Evolutionary conservation across 1,139 yeast genomes (phyloP).

Genomic region (Nakaseomyces bracarensis): DNA sequence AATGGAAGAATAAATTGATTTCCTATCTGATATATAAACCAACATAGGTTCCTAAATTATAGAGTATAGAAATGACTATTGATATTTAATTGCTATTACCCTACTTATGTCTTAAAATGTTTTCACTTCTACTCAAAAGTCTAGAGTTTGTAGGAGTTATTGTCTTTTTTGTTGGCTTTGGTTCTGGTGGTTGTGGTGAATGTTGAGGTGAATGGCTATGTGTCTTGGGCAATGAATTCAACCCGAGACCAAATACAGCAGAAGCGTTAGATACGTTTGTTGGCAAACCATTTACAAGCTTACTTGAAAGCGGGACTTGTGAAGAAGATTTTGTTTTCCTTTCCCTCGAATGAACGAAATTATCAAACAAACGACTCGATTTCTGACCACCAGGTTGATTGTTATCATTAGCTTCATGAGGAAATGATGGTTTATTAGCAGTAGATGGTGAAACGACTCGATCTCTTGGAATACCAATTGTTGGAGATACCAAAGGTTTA

Average conservation of each 20-base stretch:
- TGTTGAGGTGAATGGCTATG: conserved; percentile 12
- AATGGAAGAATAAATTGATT: conserved; percentile 1
- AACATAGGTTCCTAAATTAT: neutral
- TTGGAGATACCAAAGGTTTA: neutral
- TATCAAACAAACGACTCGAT: conserved; percentile 29
- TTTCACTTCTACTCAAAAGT: conserved; percentile 42
- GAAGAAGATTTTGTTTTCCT: conserved; percentile 19
- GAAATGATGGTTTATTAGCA: neutral
- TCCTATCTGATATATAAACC: neutral
- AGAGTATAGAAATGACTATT: conserved; percentile 3
- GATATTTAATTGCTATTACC: neutral
- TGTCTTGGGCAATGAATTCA: conserved; percentile 8
- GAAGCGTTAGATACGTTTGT: conserved; percentile 10
- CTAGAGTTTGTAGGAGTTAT: conserved; percentile 52
- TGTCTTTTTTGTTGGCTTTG: conserved; percentile 21
- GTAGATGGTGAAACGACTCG: conserved; percentile 7
- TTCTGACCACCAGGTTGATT: conserved; percentile 3
- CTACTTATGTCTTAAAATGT: conserved; percentile 7
- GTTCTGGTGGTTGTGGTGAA: conserved; percentile 20
- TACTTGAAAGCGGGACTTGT: conserved; percentile 27
- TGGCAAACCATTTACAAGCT: conserved; percentile 34
- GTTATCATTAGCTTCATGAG: neutral
- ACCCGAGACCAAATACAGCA: conserved; percentile 19
- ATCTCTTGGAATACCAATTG: conserved; percentile 7
- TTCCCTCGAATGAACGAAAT: conserved; percentile 30